phyloP scores from a whole-genome alignment of 345 rosid species.

The Eucalyptus tenuipes region DNA sequence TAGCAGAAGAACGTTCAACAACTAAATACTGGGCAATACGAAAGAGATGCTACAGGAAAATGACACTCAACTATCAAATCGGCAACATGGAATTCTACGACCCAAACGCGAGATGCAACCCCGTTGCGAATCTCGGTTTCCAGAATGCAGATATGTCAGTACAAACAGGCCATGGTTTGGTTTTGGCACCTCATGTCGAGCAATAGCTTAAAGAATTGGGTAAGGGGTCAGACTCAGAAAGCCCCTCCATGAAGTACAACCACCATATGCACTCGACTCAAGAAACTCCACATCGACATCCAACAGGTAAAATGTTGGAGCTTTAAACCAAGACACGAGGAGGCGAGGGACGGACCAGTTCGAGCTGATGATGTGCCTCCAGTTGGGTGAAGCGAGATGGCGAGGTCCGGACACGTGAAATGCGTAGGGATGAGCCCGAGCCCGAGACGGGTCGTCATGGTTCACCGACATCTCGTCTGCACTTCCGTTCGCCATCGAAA shows the following conservation, averaged over 20 bases:
- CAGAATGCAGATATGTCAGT: neutral
- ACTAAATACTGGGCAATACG: neutral
- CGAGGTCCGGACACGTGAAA: conserved; percentile 91
- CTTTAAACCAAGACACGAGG: neutral
- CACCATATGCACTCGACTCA: neutral
- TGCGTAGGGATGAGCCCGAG: conserved; percentile 23
- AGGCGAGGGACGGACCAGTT: conserved; percentile 41
- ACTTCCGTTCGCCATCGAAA: conserved; percentile 23
- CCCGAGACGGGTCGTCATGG: conserved; percentile 36
- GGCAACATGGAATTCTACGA: neutral
- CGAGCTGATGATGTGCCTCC: conserved; percentile 91
- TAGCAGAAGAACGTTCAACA: neutral
- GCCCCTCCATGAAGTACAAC: neutral
- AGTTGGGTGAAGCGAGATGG: conserved; percentile 73
- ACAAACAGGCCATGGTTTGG: neutral
- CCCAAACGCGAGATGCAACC: neutral
- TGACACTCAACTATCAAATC: neutral
- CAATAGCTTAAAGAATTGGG: neutral
- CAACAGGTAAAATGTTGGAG: neutral
- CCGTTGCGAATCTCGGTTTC: neutral
- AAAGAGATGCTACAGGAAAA: neutral
- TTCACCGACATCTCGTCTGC: conserved; percentile 1
- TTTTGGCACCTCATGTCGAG: neutral
- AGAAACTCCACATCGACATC: neutral
- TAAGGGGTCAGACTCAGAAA: neutral